Base-by-base conservation (phyloP, 2,329 filamentous ascomycete genomes). In the Leptoxyphium fumago region DNA sequence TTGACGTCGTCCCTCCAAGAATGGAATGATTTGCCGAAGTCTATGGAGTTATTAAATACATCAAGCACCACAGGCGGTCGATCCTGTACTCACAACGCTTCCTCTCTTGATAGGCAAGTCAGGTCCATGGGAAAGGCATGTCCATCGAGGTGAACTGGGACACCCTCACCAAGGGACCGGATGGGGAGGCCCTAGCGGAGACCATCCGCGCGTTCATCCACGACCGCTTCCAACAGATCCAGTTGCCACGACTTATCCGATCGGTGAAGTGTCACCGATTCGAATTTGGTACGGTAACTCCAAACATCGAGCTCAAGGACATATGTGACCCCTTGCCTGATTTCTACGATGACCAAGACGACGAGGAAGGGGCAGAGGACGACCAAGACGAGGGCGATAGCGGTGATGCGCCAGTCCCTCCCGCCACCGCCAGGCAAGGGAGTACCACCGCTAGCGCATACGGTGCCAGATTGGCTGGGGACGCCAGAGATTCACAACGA, bases 81-180 rank as follows among this genome's bases (percentile, higher is more conserved):
- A 26, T 26, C 21, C 21, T 26, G 21, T 26, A 26, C 21, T 26
- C 7, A 3, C 21, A 7, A 3, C 21, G 21, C 21, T 26, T 7
- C 21, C 21, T 26, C 21, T 26, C 21, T 26, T 7, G 21, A 26
- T 26, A 26, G 21, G 7, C 21, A 26, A 26, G 21, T 3, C 21
- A 40, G 18, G 17, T 40, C 4, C 4, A 11, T 14, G 18, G 18
- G 11, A 21, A 11, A 40, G 18, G 14, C 47, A 98, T 98, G 91
- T 96, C 91, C 54, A 89, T 98, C 69, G 88, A 96, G 60, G 82
- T 98, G 62, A 87, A 94, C 66, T 98, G 91, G 91, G 82, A 91
- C 58, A 83, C 82, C 49, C 77, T 96, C 59, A 96, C 89, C 17
- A 80, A 79, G 49, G 91, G 91, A 26, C 78, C 86, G 41, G 89